Base-by-base conservation (phyloP, 164 flowering plant species). In the Vitis labrusca region DNA sequence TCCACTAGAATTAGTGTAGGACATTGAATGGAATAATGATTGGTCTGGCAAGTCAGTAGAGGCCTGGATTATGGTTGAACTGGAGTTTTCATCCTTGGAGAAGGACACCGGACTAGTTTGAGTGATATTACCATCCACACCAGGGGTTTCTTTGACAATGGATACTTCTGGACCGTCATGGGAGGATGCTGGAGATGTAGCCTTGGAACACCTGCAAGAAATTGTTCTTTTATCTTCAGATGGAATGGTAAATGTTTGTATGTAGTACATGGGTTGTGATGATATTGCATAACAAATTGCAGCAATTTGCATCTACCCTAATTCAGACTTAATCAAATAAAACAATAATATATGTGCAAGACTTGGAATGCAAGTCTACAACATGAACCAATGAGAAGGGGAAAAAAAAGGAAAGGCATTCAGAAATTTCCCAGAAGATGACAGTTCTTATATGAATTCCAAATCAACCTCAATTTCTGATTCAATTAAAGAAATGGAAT, bases 71-170 rank as follows among this genome's bases (percentile, higher is more conserved):
- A 77, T 54, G 16, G 81, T 77, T 55, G 88, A 79, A 77, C 64
- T 61, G 47, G 84, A 73, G 61, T 76, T 76, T 5, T 79, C 85
- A 73, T 77, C 80, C 79, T 67, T 84, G 61, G 76, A 74, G 2
- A 70, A 58, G 52, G 67, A 72, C 64, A 59, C 64, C 50, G 86
- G 71, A 74, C 87, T 77, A 23, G 74, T 37, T 16, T 61, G 13
- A 13, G 65, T 10, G 29, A 11, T 48, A 55, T 50, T 65, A 61
- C 57, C 63, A 50, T 44, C 64, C 52, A 71, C 50, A 52, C n/a
- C 70, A 54, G 85, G 87, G 29, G 89, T 86, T 73, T 88, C 94
- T 68, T 78, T 78, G 44, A 84, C 89, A 74, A 83, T 14, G 30
- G 76, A 71, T 47, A 69, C 47, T 13, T 85, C 89, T 56, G 79